Evolutionary conservation across 176 grass and related monocot genomes (phyloP).

Genomic region (Guadua angustifolia): DNA sequence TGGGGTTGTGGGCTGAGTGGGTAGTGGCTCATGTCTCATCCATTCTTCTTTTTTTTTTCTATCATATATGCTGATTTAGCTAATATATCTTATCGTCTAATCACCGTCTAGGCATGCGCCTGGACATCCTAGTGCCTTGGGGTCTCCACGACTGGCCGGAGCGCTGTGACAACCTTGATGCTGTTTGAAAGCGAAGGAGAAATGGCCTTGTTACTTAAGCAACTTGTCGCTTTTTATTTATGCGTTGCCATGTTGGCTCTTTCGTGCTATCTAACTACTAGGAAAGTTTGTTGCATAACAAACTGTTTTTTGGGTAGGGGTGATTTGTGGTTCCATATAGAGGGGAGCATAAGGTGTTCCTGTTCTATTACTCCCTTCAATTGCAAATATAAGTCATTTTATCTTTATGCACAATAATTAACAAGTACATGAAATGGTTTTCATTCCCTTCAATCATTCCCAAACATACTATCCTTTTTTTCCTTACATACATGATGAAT

Average conservation of each 20-base stretch:
- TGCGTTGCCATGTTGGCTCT: not conserved
- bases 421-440: not conserved
- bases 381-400: not conserved
- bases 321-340: not conserved
- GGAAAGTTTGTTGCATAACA: conserved; percentile 5
- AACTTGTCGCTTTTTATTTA: not conserved
- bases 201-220: not conserved
- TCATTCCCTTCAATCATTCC: not conserved
- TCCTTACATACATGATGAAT: not conserved
- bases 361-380: not conserved
- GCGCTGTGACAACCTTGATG: too few relatives aligned
- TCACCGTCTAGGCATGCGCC: too few relatives aligned
- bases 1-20: too few relatives aligned
- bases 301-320: not conserved
- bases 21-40: too few relatives aligned
- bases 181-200: not conserved
- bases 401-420: not conserved
- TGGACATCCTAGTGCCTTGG: too few relatives aligned
- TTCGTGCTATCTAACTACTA: conserved; percentile 3
- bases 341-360: not conserved
- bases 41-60: too few relatives aligned
- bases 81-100: too few relatives aligned
- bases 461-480: not conserved
- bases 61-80: too few relatives aligned
- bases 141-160: too few relatives aligned